These are phyloP conservation scores for Helicocarpus griseus DNA, from an alignment of 2,329 filamentous ascomycete species.

Conservation along the genomic window DNA sequence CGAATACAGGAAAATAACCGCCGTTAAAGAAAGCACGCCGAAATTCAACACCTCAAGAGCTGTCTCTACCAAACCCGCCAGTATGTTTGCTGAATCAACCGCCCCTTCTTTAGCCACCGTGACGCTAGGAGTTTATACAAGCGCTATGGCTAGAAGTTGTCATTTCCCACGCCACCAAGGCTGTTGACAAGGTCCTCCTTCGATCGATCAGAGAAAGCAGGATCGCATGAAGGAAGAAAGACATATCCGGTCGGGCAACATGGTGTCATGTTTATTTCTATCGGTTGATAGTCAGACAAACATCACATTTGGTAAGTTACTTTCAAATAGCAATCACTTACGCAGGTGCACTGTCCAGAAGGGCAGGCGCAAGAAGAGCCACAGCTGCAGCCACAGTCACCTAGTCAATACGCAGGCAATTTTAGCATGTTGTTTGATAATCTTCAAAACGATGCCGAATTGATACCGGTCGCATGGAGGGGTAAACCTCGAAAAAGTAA, in stretches of 20 bases:
- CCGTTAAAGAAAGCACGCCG: background rate
- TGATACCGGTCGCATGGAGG: background rate
- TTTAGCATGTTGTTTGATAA: background rate
- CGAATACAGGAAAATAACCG: background rate
- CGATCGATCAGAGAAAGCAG: background rate
- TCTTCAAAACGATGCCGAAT: background rate
- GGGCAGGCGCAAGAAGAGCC: slow-evolving; percentile 4
- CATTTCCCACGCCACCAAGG: background rate
- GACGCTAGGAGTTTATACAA: background rate
- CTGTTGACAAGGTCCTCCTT: background rate
- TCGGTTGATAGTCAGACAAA: background rate
- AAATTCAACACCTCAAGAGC: background rate
- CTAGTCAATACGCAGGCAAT: background rate
- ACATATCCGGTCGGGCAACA: background rate
- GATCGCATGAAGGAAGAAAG: background rate
- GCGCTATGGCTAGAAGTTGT: background rate
- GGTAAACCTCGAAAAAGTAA: background rate
- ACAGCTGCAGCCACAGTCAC: slow-evolving; percentile 5
- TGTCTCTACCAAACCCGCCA: background rate
- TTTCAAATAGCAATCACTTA: background rate
- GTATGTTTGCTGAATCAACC: background rate
- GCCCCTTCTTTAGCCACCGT: background rate
- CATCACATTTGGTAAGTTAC: background rate
- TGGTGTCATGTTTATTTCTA: background rate
- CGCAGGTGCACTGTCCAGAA: slow-evolving; percentile 1